Base-by-base conservation (phyloP, 1,139 yeast genomes). In the Lodderomyces pseudojiufengensis region DNA sequence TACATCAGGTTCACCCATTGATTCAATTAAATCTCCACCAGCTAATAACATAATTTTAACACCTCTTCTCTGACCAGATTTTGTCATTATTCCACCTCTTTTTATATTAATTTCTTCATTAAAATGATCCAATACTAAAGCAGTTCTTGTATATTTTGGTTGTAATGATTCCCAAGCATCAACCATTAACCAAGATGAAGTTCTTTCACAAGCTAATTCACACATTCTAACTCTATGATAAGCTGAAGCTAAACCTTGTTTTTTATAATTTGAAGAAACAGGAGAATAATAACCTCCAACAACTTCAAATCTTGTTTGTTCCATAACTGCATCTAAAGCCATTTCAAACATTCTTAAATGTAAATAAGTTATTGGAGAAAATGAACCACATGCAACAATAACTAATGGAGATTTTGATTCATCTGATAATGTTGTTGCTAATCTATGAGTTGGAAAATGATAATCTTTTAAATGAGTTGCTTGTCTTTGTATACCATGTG, bases 1-100 rank as follows among this genome's bases (percentile, higher is more conserved):
- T 25, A 92, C 98, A 53, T 90, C 94, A 22, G 97, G 97, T 59
- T 92, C 98, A n/a, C 98, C 98, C 97, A 94, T 92, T 34, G 95
- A 82, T 60, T 92, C 98, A 40, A 92, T 92, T 50, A 94, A 72
- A 61, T 92, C 98, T 26, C 98, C 98, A 34, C 99, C 99, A 1
- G 98, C 98, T 28, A 92, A 69, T 41, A 92, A 71, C 98, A 92
- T 92, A 51, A 92, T 84, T 57, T 92, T 92, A 39, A 86, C 96
- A 14, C 95, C 96, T 44, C 87, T 71, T 42, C 78, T 77, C 43
- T 78, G 80, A 10, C 95, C 95, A 30, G 75, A 66, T n/a, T 76
- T 68, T 4, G 84, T 81, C 46, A 65, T 59, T n/a, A 90, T 78
- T 8, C 98, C 99, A 12, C 94, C 92, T 40, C 95, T 69, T 55